Base-by-base conservation (phyloP, 2,329 filamentous ascomycete species). In the Fusarium cyanostomum region DNA sequence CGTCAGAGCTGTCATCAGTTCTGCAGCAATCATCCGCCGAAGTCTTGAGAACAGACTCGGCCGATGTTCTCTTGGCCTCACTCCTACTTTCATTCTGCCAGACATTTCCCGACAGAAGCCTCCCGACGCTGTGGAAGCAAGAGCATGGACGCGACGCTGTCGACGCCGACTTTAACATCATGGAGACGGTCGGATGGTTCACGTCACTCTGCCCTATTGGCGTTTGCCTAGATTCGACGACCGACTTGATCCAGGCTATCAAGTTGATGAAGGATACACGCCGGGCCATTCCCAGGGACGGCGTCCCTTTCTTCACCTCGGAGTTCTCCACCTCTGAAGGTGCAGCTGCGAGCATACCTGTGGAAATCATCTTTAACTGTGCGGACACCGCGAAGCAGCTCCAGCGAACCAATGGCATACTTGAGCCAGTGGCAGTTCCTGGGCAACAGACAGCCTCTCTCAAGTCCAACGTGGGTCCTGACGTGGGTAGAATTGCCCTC, bases 321-420 rank as follows among this genome's bases (percentile, higher is more conserved):
- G 72, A 77, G 39, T 76, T 82, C 64, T 76, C 79, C 52, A 71
- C 77, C 34, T 48, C 72, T 2, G 68, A 73, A n/a, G 71, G 68
- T 1, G 62, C 71, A 0, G 62, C 71, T 1, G 68, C 75, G 2
- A 79, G 82, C 35, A 79, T 78, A 57, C 84, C 84, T 0, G 79
- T 87, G 43, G 86, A 89, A 69, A 76, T 89, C 33, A 78, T 86
- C 30, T 87, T 89, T 70, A 87, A 80, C 53, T 86, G 84, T 62
- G 75, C 81, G 2, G 84, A 84, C 4, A 79, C 79, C 0, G 73
- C 81, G 13, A 79, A 83, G 44, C 78, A 81, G n/a, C 69, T 84
- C 1, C 80, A 83, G 46, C 76, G 77, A 2, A 74, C 78, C 9
- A 80, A 82, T 38, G 78, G 81, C 1, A 73, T 88, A 2, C 77